phyloP scores from a whole-genome alignment of 148 eudicot genomes.

The Silene uniflora region DNA sequence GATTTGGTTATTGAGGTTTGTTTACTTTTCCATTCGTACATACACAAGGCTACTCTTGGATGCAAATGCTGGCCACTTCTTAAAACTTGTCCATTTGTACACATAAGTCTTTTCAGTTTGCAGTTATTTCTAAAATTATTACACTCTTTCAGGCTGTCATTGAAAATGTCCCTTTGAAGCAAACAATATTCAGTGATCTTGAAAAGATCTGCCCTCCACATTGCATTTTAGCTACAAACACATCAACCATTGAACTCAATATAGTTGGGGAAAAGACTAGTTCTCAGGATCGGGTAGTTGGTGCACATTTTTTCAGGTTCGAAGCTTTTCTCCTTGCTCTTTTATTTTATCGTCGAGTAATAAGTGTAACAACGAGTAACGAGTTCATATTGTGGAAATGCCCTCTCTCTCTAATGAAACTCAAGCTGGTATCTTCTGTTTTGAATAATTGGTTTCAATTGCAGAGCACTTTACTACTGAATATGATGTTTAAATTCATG shows the following conservation, averaged over 20 bases:
- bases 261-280: conserved; percentile 71
- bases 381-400: neutral
- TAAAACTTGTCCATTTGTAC: neutral
- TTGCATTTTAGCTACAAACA: conserved; percentile 94
- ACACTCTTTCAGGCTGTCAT: conserved; percentile 70
- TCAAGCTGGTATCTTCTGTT: neutral
- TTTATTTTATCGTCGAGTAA: neutral
- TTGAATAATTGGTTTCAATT: neutral
- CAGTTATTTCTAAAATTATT: conserved; percentile 12
- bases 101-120: neutral
- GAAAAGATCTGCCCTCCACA: conserved; percentile 88
- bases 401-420: neutral
- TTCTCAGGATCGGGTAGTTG: conserved; percentile 76
- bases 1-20: conserved; percentile 95
- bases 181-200: conserved; percentile 73
- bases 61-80: neutral
- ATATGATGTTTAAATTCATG: neutral
- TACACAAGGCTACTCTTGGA: conserved; percentile 7
- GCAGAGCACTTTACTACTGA: neutral
- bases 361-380: no score
- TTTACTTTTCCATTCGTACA: conserved; percentile 4
- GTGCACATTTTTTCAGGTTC: conserved; percentile 99
- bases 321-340: neutral
- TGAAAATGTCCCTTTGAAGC: conserved; percentile 76
- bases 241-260: conserved; percentile 87